These are phyloP conservation scores for Rubus idaeus DNA, from an alignment of 306 rosid genomes.

Conservation along the genomic window DNA sequence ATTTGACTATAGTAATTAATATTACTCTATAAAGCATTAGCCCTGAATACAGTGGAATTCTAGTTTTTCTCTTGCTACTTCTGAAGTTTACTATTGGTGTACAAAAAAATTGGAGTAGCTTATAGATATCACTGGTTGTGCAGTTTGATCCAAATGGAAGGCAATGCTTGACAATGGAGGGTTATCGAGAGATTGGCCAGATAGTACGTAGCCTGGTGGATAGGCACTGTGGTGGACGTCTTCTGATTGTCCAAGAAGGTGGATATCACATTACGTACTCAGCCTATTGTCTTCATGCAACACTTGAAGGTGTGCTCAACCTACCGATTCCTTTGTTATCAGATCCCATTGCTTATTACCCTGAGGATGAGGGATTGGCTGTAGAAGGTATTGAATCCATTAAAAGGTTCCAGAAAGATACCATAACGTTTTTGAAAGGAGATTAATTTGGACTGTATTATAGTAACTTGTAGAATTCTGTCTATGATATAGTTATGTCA, in stretches of 20 bases:
- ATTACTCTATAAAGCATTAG: neutral
- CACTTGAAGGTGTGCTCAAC: slow-evolving; percentile 85
- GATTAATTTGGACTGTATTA: slow-evolving; percentile 20
- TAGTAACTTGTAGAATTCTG: neutral
- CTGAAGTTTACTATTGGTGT: neutral
- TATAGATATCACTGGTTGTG: slow-evolving; percentile 6
- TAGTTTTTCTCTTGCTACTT: neutral
- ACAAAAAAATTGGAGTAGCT: neutral
- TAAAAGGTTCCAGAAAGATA: slow-evolving; percentile 46
- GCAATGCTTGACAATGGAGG: slow-evolving; percentile 91
- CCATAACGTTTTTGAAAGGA: slow-evolving; percentile 42
- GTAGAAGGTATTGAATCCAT: slow-evolving; percentile 56
- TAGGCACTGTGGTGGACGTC: slow-evolving; percentile 48
- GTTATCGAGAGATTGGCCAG: slow-evolving; percentile 66
- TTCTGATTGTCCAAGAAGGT: slow-evolving; percentile 89
- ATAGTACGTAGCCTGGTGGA: slow-evolving; percentile 38
- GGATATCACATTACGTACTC: slow-evolving; percentile 90
- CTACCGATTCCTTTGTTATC: slow-evolving; percentile 50
- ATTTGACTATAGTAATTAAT: neutral
- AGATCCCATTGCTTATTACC: slow-evolving; percentile 73
- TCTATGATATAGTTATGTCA: neutral
- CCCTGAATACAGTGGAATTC: neutral
- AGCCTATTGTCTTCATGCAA: slow-evolving; percentile 90
- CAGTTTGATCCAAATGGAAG: slow-evolving; percentile 97
- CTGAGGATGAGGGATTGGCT: slow-evolving; percentile 66